Evolutionary conservation across 495 filamentous ascomycete genomes (phyloP), one percentile per base, ranked within the genome.

Genomic region (Aspergillus campestris): DNA sequence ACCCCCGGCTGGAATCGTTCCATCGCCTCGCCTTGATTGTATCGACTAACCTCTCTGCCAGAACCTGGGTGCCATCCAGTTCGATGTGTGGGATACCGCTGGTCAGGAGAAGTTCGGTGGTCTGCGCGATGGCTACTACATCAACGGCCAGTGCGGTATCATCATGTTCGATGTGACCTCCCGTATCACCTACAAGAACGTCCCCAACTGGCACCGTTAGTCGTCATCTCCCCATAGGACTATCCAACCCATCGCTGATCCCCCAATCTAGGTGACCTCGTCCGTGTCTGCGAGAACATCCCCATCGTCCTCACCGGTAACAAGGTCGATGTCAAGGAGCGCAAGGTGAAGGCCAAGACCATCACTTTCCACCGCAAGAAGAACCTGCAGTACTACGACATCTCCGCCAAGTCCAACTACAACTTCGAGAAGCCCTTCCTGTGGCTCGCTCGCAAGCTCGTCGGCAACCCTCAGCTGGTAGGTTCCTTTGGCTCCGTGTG

Each of bases 371-470:
- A 99, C 78, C 90, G 94, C 65, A 99, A 99, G 83, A 99, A 99
- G 84, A 97, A 97, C 75, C 82, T 99, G 12, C 94, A 99, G 71
- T 99, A 99, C 82, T 99, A 99, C 79, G 94, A 99, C 53, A 99
- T 99, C 66, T 95, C 88, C 38, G 94, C 94, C 67, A 99, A 99
- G 80, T 95, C 89, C 57, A 99, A 99, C 76, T 99, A 99, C 78
- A 99, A 99, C 84, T 99, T 99, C 75, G 94, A 99, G 84, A 99
- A 99, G 82, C 94, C 94, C 49, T 99, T 99, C 86, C 82, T 99
- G 50, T 99, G 94, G 94, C 84, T 99, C 57, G 94, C 92, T 43
- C 82, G 94, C 62, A 97, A 99, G 82, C 80, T 97, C 38, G 94
- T 95, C 49, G 94, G 92, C 65, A 96, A 99, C 77, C 78, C 86